phyloP scores from a whole-genome alignment of 345 rosid species.

The Noccaea bulbosa region DNA sequence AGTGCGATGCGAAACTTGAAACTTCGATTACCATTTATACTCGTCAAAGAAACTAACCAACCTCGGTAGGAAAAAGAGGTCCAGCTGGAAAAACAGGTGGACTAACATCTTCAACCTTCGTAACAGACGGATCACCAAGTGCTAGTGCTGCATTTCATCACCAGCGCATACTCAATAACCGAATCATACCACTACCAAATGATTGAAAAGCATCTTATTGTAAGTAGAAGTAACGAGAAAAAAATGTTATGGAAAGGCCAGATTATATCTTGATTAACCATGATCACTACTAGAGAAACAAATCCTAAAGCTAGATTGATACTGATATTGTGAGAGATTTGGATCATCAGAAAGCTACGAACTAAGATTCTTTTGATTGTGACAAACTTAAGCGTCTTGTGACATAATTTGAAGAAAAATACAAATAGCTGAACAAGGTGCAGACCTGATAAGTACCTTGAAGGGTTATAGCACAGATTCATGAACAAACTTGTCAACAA shows the following conservation, averaged over 20 bases:
- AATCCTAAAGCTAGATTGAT: too few relatives aligned
- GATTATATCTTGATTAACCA: neutral
- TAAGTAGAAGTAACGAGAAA: neutral
- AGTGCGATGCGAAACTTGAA: neutral
- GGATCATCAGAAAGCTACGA: conserved; percentile 20
- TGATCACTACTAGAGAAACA: conserved; percentile 6
- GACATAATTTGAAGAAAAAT: conserved; percentile 9
- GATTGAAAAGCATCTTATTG: neutral
- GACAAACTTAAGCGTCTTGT: neutral
- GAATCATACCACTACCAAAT: conserved; percentile 12
- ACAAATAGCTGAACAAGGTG: conserved; percentile 52
- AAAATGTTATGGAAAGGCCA: neutral
- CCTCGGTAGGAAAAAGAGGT: conserved; percentile 88
- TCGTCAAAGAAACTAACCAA: conserved; percentile 45
- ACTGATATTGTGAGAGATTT: neutral
- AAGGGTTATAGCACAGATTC: conserved; percentile 63
- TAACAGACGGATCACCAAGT: conserved; percentile 77
- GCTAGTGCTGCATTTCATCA: conserved; percentile 63
- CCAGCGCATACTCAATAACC: conserved; percentile 3
- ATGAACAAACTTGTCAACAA: conserved; percentile 62
- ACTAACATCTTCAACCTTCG: conserved; percentile 74
- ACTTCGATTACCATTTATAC: conserved; percentile 2
- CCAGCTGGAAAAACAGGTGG: conserved; percentile 80
- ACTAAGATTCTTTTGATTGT: neutral
- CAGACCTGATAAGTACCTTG: conserved; percentile 98